A percentile compares a stretch with the other conserved stretches of the same genome.
Conservation (phyloP, 371 early-diverging fungal genomes). For the Apophysomyces ossiformis region DNA sequence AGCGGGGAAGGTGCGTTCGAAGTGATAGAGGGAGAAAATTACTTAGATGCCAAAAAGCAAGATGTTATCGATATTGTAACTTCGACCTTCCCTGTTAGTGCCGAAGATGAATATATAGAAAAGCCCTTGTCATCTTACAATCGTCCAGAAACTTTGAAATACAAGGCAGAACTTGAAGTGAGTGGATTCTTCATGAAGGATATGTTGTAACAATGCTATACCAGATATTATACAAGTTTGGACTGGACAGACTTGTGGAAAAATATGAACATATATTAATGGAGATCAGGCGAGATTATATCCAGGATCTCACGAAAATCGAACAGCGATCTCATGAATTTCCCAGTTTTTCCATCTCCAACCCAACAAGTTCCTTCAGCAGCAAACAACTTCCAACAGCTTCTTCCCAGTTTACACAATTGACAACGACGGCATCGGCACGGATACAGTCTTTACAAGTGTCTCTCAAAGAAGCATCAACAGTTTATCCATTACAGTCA, state of each 20-base stretch:
- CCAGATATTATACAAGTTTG: not conserved
- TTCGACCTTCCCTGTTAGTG: not conserved
- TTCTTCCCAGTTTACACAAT: not conserved
- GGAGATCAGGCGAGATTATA: not conserved
- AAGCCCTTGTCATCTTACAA: not conserved
- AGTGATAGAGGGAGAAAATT: constrained; percentile 1
- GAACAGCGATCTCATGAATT: not conserved
- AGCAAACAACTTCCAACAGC: not conserved
- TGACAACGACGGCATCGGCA: not conserved
- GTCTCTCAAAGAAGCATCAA: not conserved
- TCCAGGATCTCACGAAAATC: not conserved
- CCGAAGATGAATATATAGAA: not conserved
- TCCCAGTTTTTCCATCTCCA: not conserved
- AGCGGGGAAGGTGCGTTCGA: not conserved
- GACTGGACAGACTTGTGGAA: not conserved
- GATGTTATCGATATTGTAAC: not conserved
- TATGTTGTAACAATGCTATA: not conserved
- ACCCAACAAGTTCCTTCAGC: not conserved
- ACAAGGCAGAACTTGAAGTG: constrained; percentile 2
- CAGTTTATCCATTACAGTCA: not conserved
- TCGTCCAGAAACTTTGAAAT: not conserved
- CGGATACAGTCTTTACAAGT: not conserved
- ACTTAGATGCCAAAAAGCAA: not conserved
- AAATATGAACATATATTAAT: not conserved
- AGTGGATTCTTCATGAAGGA: not conserved